Base-by-base conservation (phyloP, 352 stramenopile genomes). In the Pythium brachiatum region DNA sequence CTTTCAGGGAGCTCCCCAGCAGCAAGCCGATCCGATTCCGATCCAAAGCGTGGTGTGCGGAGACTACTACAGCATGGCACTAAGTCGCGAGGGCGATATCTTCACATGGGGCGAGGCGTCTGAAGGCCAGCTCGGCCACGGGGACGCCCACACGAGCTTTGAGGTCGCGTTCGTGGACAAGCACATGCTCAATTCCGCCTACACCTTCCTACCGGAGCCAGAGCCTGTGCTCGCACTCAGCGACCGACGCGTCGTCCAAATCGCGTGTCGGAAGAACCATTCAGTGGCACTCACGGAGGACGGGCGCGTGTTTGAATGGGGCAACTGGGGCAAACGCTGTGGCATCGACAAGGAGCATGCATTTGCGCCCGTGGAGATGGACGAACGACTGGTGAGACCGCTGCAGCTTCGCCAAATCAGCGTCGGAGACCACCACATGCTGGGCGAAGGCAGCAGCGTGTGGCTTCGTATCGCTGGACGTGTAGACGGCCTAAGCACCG, bases 71-170 rank as follows among this genome's bases (percentile, higher is more conserved):
- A 78, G 67, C 20, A 72, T 92, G 41, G 81, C 62, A 1, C 62
- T 90, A 36, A 90, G 83, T 60, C 60, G 54, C n/a, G 78, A 75
- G 11, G 79, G 83, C 34, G 78, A 89, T 20, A 79, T 90, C 12
- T 92, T 89, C 65, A 79, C 81, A 13, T 90, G 83, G 83, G 83
- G 83, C 18, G 83, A 92, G 55, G 81, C 76, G 0, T 90, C 81
- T 3, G 83, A 92, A 16, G 83, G 83, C 0, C 83, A 92, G 50
- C 62, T 92, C 2, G 83, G 81, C 2, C 79, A 87, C 29, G 79
- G 83, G 18, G 80, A 89, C 27, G 72, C 70, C 0, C 71, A 86
- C 58, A 44, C 66, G 5, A 69, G 73, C 20, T 88, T 87, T 29
- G 68, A 89, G 27, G 83, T 92, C 31, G 78, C 75, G 18, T 81